Percentiles rank a stretch among this genome's conserved stretches.
phyloP scores from a whole-genome alignment of 1,284 basidiomycete genomes.

The Melampsora larici-populina region DNA sequence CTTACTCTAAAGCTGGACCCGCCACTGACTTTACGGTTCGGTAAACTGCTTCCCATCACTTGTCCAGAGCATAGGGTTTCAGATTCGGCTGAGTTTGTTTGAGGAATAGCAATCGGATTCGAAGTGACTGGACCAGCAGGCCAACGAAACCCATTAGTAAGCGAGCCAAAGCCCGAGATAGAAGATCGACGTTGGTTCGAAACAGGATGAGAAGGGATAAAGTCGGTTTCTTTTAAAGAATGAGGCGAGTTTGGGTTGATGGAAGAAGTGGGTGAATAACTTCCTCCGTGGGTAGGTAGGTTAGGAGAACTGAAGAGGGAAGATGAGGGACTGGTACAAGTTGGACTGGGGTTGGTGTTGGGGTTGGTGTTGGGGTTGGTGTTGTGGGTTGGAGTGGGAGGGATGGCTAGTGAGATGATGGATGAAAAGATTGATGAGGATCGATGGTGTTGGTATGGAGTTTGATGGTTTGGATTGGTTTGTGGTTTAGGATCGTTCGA shows the following conservation, averaged over 20 bases:
- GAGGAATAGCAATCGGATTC: constrained; percentile 1
- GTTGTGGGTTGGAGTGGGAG: not conserved
- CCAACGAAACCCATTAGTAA: constrained; percentile 21
- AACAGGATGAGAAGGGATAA: no score
- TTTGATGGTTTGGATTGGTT: no score
- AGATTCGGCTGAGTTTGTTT: not conserved
- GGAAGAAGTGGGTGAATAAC: not conserved
- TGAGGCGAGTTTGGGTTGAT: constrained; percentile 6
- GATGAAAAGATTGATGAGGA: not conserved
- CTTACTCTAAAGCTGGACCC: constrained; percentile 13
- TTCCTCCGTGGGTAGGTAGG: not conserved
- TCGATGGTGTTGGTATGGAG: no score
- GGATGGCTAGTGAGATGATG: not conserved
- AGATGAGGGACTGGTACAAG: not conserved
- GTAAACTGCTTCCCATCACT: not conserved
- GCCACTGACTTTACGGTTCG: constrained; percentile 6
- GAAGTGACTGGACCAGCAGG: not conserved
- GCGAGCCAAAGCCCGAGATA: not conserved
- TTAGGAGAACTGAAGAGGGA: not conserved
- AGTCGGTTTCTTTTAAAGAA: not conserved
- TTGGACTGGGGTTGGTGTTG: not conserved
- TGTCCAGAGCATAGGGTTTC: not conserved
- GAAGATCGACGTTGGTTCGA: no score
- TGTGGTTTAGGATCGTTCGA: no score
- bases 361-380: not conserved